Percentiles rank a stretch among this genome's conserved stretches.
phyloP scores from a whole-genome alignment of 495 filamentous ascomycete species.

The Annulohypoxylon maeteangense region DNA sequence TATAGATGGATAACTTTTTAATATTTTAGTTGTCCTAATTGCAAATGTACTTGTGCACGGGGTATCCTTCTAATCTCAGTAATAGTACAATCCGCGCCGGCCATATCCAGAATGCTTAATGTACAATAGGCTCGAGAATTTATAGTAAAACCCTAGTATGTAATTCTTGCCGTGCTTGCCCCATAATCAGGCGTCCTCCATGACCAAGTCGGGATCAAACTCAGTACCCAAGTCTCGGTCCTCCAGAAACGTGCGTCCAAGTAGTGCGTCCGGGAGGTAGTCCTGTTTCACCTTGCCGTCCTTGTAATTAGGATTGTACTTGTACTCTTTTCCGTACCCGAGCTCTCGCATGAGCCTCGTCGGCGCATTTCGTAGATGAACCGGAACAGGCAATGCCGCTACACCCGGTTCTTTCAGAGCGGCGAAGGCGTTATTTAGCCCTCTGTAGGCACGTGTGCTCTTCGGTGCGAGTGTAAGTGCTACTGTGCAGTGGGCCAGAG shows the following conservation, averaged over 20 bases:
- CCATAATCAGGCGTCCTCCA: conserved; percentile 44
- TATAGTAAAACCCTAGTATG: neutral
- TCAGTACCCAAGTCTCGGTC: conserved; percentile 81
- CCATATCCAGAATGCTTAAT: neutral
- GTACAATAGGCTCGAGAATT: neutral
- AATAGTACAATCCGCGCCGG: neutral
- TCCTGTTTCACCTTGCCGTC: conserved; percentile 89
- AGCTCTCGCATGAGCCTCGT: conserved; percentile 93
- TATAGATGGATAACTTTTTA: neutral
- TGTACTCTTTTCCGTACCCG: conserved; percentile 90
- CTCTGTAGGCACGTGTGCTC: conserved; percentile 86
- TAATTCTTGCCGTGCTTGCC: neutral
- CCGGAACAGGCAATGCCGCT: conserved; percentile 79
- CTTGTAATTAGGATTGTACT: conserved; percentile 91
- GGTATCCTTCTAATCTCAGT: neutral
- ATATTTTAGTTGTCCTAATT: neutral
- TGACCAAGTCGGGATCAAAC: conserved; percentile 70
- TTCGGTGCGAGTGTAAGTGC: conserved; percentile 86
- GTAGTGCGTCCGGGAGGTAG: conserved; percentile 82
- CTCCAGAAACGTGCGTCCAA: conserved; percentile 79
- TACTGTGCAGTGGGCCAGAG: conserved; percentile 85
- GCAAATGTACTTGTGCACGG: neutral
- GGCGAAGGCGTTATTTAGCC: conserved; percentile 78
- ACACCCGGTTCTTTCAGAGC: conserved; percentile 81
- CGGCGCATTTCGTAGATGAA: conserved; percentile 91